A percentile compares a stretch with the other conserved stretches of the same genome.
These are phyloP conservation scores for Angomonas desouzai DNA, from an alignment of 208 protist species.

Conservation along the genomic window DNA sequence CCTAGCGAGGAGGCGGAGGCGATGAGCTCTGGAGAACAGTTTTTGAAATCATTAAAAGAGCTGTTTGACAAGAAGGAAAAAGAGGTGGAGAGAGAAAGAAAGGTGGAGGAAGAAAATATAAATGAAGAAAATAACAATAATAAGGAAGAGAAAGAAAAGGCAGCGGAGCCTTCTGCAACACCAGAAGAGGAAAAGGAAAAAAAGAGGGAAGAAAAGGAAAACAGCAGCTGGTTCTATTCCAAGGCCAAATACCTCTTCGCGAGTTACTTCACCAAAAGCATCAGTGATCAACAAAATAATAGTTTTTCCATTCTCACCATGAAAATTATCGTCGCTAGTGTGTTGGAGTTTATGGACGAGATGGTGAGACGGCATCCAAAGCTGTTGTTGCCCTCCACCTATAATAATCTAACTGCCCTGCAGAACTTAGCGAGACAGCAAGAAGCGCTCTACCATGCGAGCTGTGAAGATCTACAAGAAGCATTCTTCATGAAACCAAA, in stretches of 20 bases:
- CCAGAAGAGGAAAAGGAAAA: conserved; percentile 1
- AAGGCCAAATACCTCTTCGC: conserved; percentile 15
- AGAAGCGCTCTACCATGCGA: conserved; percentile 26
- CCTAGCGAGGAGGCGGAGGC: not conserved
- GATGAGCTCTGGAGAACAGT: not conserved
- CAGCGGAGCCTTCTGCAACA: not conserved
- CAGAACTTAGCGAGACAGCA: conserved; percentile 25
- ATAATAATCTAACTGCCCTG: conserved; percentile 11
- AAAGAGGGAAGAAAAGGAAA: conserved; percentile 5
- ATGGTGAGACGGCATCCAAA: conserved; percentile 30
- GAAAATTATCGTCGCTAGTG: conserved; percentile 24
- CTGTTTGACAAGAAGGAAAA: not conserved
- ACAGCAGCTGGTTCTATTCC: not conserved
- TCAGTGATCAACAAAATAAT: conserved; percentile 12
- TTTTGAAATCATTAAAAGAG: not conserved
- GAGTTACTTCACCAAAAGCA: conserved; percentile 14
- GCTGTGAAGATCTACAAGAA: conserved; percentile 15
- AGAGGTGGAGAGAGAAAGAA: not conserved
- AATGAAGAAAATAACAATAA: no score
- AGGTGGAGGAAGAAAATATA: no score
- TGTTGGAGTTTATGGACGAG: conserved; percentile 34
- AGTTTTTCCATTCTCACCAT: conserved; percentile 16
- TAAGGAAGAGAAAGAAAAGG: not conserved
- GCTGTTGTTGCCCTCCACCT: conserved; percentile 10
- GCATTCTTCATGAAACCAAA: not conserved